Base-by-base conservation (phyloP, 2,329 filamentous ascomycete species). In the Macrophomina tecta region DNA sequence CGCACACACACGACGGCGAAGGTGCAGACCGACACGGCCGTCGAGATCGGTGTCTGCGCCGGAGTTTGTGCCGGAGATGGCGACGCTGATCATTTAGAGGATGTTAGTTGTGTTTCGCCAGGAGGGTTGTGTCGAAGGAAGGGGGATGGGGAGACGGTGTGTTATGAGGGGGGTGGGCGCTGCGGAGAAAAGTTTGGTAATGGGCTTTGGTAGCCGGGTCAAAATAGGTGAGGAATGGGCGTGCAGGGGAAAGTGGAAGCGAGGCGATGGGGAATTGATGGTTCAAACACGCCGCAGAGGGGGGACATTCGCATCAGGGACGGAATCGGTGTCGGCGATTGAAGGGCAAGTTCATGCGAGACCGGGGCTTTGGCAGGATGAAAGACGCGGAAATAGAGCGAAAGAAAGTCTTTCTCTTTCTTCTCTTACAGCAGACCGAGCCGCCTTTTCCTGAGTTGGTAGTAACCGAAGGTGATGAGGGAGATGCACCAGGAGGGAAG, bases 371-470 rank as follows among this genome's bases (percentile, higher is more conserved):
- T 23, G 2, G 14, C 9, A 36, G 28, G 30, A n/a, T n/a, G 14
- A 5, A 28, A 34, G 16, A 53, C 14, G 30, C 51, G 11, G 30
- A 30, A 53, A 34, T 28, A 30, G 16, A 5, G 18, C 48, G 23
- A 53, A 30, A 8, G 28, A 36, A 36, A 30, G 16, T 55, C 23
- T 23, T 23, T 23, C 23, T 23, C 23, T 23, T 23, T 23, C 23
- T 40, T 55, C 52, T 38, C 52, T 55, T 40, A 55, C 52, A 55
- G 52, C 23, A 38, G 52, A 4, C 34, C 52, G 23, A 55, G 52
- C 34, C 52, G 52, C n/a, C 34, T n/a, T 12, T 55, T 55, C 16
- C 34, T 38, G 18, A 55, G 40, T 14, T 55, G 34, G 52, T 38
- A 55, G 34, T 38, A 38, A 11, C 32, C 52, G n/a, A 38, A 55